Evolutionary conservation across 768 basidiomycete species (phyloP), one percentile per base, ranked within the genome.

Genomic region (Agaricus blazei): DNA sequence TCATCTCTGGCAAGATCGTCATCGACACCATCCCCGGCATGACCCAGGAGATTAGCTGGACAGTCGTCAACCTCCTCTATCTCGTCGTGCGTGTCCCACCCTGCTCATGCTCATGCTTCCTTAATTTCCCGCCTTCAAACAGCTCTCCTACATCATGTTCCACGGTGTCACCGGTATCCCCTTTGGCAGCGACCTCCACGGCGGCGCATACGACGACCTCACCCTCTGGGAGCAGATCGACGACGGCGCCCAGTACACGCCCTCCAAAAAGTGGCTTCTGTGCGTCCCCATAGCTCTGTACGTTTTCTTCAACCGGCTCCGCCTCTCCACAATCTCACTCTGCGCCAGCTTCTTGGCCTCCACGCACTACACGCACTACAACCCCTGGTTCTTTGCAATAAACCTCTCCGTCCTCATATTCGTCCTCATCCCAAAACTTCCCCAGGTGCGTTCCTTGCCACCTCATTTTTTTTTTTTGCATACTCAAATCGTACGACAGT

Each of bases 151-250:
- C 73, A 79, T 98, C 59, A 95, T 98, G 90, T 98, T 98, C 77
- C 96, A 98, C 67, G 93, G 91, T 81, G 93, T 94, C 48, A 98
- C 94, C 8, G 96, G 96, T 52, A 93, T 96, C 42, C 96, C 96
- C 7, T 98, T 98, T 69, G 88, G 93, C 64, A 86, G 83, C 54
- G 85, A 90, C 58, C 74, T 88, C 43, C 89, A 92, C 62, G 88
- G 87, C 9, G 97, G 97, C 24, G 97, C 93, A 11, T 99, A 96
- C 71, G 97, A 98, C 68, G 93, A 98, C 63, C 80, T 98, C 47
- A 98, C 97, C 0, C 75, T 99, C 29, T 99, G 97, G 97, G 97
- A 99, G 67, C 97, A 99, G 77, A 99, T 99, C 48, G 97, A 99
- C 70, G 89, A 91, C 48, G 97, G 97, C 38, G 97, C 95, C 0